Evolutionary conservation across 2,329 filamentous ascomycete genomes (phyloP).

Genomic region (Clonostachys chloroleuca): DNA sequence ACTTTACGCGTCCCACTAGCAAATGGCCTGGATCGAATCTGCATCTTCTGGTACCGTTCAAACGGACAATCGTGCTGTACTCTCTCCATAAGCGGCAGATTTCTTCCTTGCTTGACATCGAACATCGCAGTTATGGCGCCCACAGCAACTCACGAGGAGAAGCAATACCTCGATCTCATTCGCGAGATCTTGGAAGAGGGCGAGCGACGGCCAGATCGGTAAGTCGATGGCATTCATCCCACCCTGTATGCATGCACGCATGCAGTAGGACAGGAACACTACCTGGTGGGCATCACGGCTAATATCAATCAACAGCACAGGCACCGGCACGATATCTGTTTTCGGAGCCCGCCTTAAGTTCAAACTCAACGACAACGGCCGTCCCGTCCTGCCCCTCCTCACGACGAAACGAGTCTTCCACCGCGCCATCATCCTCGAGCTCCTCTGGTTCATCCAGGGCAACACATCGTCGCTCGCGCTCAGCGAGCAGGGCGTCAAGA

Average conservation of each 20-base stretch:
- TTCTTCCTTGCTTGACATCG: no score
- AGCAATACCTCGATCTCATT: conserved; percentile 90
- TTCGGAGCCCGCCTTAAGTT: conserved; percentile 89
- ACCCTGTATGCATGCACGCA: not conserved
- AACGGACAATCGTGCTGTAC: no score
- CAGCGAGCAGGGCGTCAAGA: conserved; percentile 79
- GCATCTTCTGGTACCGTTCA: no score
- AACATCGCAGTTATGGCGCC: no score
- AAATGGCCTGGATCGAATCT: no score
- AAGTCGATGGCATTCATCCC: conserved; percentile 9
- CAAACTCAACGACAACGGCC: conserved; percentile 59
- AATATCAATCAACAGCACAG: conserved; percentile 57
- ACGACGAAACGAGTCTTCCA: conserved; percentile 97
- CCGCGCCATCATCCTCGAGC: conserved; percentile 83
- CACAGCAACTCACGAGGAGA: conserved; percentile 65
- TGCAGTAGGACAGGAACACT: not conserved
- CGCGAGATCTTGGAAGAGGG: conserved; percentile 77
- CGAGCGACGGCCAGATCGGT: conserved; percentile 87
- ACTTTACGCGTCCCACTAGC: no score
- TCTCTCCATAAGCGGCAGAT: no score
- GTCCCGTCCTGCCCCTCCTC: conserved; percentile 79
- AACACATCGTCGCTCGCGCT: conserved; percentile 76
- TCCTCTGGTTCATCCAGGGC: conserved; percentile 93
- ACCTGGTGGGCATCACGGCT: not conserved
- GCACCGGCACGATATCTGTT: conserved; percentile 85